Percentiles rank a stretch among this genome's conserved stretches.
Evolutionary conservation across 768 basidiomycete genomes (phyloP).

Genomic region (Mrakia blollopis): DNA sequence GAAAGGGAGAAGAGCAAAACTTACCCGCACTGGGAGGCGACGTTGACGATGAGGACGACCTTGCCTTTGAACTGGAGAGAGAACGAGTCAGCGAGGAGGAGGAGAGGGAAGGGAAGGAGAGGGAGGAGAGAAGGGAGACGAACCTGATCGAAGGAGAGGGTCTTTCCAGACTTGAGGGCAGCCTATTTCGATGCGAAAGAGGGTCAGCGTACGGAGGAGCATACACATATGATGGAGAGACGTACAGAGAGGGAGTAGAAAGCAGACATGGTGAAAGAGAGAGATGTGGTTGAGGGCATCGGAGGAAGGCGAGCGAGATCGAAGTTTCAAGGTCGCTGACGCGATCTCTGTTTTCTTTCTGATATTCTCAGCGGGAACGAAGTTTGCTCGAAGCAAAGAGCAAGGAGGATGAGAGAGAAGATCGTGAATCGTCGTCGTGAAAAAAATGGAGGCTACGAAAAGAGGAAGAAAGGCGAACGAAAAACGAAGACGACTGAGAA

Average conservation of each 20-base stretch:
- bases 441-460: neutral
- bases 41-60: slow-evolving; percentile 44
- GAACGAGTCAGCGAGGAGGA: too few species aligned
- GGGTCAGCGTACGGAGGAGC: neutral
- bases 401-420: neutral
- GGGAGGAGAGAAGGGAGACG: too few species aligned
- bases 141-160: slow-evolving; percentile 4
- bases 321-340: too few species aligned
- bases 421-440: neutral
- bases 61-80: slow-evolving; percentile 35
- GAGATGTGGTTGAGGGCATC: neutral
- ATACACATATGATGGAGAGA: neutral
- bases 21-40: slow-evolving; percentile 42
- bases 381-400: too few species aligned
- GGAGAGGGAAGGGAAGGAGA: too few species aligned
- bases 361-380: too few species aligned
- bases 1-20: slow-evolving; percentile 35
- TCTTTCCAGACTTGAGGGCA: slow-evolving; percentile 1
- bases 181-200: neutral
- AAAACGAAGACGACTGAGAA: neutral
- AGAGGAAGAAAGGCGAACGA: neutral
- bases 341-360: too few species aligned
- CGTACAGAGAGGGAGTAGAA: slow-evolving; percentile 23
- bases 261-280: slow-evolving; percentile 5
- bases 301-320: neutral